Conservation (phyloP, 2,329 filamentous ascomycete genomes). For the Ophiostoma perfectum region DNA sequence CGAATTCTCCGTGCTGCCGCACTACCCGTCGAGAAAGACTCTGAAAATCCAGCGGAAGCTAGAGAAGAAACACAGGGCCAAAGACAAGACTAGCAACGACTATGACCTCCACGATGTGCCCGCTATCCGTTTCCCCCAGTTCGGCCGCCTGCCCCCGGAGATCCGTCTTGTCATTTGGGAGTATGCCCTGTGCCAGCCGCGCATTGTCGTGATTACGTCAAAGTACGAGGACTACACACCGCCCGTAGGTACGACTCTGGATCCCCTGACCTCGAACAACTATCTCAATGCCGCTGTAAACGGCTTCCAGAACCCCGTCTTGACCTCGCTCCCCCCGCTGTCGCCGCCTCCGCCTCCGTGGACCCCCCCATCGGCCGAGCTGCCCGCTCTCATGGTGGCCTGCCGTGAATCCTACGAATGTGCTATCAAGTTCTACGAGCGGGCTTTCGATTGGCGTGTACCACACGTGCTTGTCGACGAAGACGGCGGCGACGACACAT, state of each 20-base stretch:
- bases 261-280: not conserved
- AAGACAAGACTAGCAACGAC: not conserved
- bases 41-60: constrained; percentile 23
- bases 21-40: constrained; percentile 32
- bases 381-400: constrained; percentile 42
- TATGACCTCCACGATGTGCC: constrained; percentile 19
- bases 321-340: constrained; percentile 28
- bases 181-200: constrained; percentile 36
- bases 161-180: constrained; percentile 47
- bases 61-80: not conserved
- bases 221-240: constrained; percentile 30
- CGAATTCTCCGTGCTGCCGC: constrained; percentile 42
- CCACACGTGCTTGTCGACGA: constrained; percentile 36
- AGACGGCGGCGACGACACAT: not conserved
- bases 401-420: constrained; percentile 41
- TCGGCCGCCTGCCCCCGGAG: constrained; percentile 41
- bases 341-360: constrained; percentile 21
- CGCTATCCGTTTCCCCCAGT: constrained; percentile 33
- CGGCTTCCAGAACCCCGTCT: constrained; percentile 13
- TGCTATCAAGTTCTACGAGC: constrained; percentile 42
- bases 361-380: constrained; percentile 20
- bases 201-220: constrained; percentile 42
- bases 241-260: constrained; percentile 10
- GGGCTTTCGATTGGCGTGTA: constrained; percentile 44
- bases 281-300: not conserved